These are phyloP conservation scores for Laetiporus sulphureus DNA, from an alignment of 1,284 basidiomycete genomes.

Conservation along the genomic window DNA sequence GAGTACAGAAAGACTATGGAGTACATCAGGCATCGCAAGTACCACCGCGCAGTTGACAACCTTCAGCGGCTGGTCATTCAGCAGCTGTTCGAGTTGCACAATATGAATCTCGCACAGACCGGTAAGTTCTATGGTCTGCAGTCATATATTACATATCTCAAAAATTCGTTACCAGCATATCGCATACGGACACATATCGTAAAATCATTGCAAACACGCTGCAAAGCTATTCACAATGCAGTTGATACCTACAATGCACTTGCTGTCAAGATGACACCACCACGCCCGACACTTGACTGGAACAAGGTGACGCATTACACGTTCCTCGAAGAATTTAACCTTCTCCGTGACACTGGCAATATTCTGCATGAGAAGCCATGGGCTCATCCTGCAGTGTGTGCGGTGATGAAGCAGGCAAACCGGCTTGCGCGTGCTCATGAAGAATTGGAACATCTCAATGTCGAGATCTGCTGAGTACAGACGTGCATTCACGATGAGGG, in stretches of 20 bases:
- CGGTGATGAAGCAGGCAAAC: slow-evolving; percentile 20
- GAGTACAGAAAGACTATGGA: slow-evolving; percentile 11
- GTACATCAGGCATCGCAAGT: slow-evolving; percentile 16
- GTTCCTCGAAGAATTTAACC: slow-evolving; percentile 30
- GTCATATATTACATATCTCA: too few species aligned
- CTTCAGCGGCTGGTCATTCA: slow-evolving; percentile 25
- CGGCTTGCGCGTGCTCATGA: slow-evolving; percentile 26
- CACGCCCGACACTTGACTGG: slow-evolving; percentile 22
- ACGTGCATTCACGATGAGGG: slow-evolving; percentile 24
- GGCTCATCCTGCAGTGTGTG: slow-evolving; percentile 20
- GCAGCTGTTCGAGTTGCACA: slow-evolving; percentile 27
- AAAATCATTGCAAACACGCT: slow-evolving; percentile 18
- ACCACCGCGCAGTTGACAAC: slow-evolving; percentile 18
- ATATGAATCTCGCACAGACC: slow-evolving; percentile 21
- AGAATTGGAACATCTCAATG: slow-evolving; percentile 25
- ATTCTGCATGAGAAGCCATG: slow-evolving; percentile 25
- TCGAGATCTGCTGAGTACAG: slow-evolving; percentile 23
- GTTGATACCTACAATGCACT: slow-evolving; percentile 20
- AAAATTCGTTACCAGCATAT: slow-evolving; percentile 14
- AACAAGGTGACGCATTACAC: slow-evolving; percentile 23
- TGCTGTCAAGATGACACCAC: slow-evolving; percentile 18
- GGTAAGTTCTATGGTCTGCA: slow-evolving; percentile 9
- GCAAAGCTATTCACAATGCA: slow-evolving; percentile 16
- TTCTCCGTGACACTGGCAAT: slow-evolving; percentile 25
- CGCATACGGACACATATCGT: slow-evolving; percentile 21